Conservation (phyloP, 1,284 basidiomycete genomes). For the Malassezia nana region DNA sequence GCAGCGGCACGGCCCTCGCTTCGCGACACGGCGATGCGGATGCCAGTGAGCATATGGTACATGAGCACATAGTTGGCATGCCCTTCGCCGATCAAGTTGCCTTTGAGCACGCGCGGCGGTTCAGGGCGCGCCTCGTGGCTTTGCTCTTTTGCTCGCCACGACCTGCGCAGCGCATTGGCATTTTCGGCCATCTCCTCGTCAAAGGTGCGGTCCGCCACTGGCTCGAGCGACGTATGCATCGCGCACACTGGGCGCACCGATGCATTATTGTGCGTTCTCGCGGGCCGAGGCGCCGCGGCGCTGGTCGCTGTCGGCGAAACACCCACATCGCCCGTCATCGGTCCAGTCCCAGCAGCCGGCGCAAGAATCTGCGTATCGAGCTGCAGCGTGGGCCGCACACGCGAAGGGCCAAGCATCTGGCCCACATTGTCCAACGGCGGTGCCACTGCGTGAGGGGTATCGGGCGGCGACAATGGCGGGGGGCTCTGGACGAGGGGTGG, state of each 20-base stretch:
- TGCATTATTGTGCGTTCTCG: neutral
- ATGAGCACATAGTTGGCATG: constrained; percentile 97
- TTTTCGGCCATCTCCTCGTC: constrained; percentile 44
- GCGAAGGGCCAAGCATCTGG: constrained; percentile 1
- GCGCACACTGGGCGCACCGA: neutral
- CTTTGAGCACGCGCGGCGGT: constrained; percentile 60
- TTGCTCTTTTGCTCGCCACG: constrained; percentile 37
- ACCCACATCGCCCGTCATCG: neutral
- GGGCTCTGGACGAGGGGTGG: neutral
- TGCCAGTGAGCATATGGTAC: constrained; percentile 99
- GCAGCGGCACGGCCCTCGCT: constrained; percentile 90
- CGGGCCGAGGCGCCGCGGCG: neutral
- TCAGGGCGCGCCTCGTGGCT: constrained; percentile 18
- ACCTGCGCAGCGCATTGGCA: constrained; percentile 34
- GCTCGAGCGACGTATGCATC: neutral
- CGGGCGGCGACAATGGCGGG: neutral
- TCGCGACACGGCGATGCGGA: constrained; percentile 85
- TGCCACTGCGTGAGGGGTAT: neutral
- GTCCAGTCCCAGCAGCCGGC: neutral
- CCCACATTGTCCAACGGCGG: constrained; percentile 1
- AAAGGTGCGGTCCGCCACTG: constrained; percentile 22
- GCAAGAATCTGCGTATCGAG: neutral
- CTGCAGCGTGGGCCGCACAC: neutral
- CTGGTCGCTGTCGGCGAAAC: neutral
- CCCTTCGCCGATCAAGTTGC: constrained; percentile 89